A percentile compares a stretch with the other conserved stretches of the same genome.
Conservation (phyloP, 176 grass and related monocot genomes). For the Calamus simplicifolius region DNA sequence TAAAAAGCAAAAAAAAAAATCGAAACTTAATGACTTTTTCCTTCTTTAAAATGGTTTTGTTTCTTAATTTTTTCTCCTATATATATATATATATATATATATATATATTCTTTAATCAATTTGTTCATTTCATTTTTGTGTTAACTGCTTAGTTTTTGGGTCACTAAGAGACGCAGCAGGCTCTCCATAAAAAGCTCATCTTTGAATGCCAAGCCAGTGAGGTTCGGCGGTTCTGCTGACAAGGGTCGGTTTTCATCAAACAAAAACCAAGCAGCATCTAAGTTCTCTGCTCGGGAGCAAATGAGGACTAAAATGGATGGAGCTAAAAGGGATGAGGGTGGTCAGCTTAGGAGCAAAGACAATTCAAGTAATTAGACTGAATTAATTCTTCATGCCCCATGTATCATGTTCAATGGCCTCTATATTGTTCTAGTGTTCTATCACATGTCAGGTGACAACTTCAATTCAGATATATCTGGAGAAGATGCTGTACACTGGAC, state of each 20-base stretch:
- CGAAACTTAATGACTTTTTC: no score
- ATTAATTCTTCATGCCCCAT: neutral
- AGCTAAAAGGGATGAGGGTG: neutral
- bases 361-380: constrained; percentile 13
- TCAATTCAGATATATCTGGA: constrained; percentile 1
- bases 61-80: no score
- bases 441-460: constrained; percentile 16
- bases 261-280: constrained; percentile 18
- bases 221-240: neutral
- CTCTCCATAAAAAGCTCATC: neutral
- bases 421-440: no score
- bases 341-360: constrained; percentile 14
- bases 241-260: neutral
- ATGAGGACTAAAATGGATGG: no score
- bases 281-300: neutral
- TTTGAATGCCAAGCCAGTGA: neutral
- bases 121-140: no score
- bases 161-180: no score
- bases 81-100: no score
- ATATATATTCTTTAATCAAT: no score
- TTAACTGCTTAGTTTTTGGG: no score
- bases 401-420: no score
- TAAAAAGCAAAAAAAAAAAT: no score
- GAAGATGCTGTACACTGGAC: neutral
- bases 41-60: no score